Conservation (phyloP, 2,329 filamentous ascomycete genomes). For the Fusarium phyllophilum region DNA sequence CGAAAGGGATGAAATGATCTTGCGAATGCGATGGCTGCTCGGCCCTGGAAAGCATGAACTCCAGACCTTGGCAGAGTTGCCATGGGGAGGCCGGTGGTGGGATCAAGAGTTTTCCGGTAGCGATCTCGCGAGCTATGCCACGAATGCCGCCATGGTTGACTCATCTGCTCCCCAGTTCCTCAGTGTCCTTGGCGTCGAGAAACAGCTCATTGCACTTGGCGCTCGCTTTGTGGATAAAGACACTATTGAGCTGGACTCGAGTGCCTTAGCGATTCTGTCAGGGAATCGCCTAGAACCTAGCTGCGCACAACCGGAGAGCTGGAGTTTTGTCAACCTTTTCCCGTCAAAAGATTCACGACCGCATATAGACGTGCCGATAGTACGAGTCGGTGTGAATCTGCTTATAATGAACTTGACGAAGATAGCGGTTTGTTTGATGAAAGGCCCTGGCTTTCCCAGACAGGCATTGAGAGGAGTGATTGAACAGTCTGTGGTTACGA, state of each 20-base stretch:
- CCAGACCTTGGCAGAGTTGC: neutral
- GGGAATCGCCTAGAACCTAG: neutral
- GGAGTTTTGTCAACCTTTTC: conserved; percentile 9
- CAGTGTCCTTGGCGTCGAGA: neutral
- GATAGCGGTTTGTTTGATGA: neutral
- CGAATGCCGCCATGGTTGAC: neutral
- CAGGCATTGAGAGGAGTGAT: neutral
- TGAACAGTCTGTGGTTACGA: neutral
- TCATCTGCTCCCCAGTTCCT: neutral
- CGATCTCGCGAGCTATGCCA: neutral
- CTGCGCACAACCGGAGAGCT: neutral
- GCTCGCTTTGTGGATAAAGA: neutral
- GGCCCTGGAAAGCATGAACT: neutral
- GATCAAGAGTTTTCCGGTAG: neutral
- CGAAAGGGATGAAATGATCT: neutral
- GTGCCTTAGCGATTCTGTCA: neutral
- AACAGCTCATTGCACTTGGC: neutral
- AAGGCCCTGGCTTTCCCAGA: neutral
- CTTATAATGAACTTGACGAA: neutral
- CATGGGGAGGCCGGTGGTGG: neutral
- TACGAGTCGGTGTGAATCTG: neutral
- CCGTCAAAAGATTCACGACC: neutral
- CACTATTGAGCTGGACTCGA: neutral
- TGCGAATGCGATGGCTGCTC: neutral
- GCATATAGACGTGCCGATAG: neutral